Conservation (phyloP, 2,329 filamentous ascomycete species). For the Xylariomycetidae sp. region DNA sequence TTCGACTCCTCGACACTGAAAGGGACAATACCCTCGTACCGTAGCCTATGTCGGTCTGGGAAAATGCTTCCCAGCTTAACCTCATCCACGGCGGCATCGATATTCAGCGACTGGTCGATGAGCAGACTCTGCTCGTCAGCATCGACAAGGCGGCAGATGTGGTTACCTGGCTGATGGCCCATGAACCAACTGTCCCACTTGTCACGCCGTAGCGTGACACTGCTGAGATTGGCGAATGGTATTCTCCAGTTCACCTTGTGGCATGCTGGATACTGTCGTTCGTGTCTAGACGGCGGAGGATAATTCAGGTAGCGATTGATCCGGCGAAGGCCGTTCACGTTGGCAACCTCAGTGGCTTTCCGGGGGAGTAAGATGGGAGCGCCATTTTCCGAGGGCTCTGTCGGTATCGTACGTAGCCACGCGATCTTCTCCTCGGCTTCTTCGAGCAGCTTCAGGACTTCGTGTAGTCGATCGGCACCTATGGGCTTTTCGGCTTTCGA, state of each 20-base stretch:
- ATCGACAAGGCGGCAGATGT: constrained; percentile 1
- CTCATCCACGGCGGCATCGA: not conserved
- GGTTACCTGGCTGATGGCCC: constrained; percentile 10
- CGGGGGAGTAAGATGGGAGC: not conserved
- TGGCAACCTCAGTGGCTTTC: not conserved
- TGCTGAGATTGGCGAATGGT: constrained; percentile 3
- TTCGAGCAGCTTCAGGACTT: not conserved
- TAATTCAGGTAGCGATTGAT: not conserved
- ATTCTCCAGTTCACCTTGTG: not conserved
- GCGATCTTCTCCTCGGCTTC: not conserved
- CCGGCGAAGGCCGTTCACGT: not conserved
- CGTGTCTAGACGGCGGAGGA: not conserved
- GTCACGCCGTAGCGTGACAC: not conserved
- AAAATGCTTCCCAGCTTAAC: not conserved
- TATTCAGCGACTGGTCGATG: constrained; percentile 1
- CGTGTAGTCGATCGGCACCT: not conserved
- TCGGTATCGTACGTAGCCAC: not conserved
- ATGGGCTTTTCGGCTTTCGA: not conserved
- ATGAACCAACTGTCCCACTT: constrained; percentile 9
- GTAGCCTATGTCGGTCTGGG: not conserved
- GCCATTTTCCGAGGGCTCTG: too few relatives aligned
- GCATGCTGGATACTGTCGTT: not conserved
- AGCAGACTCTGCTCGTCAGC: constrained; percentile 1
- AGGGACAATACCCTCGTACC: constrained; percentile 12
- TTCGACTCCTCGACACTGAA: constrained; percentile 4